Base-by-base conservation (phyloP, 2,329 filamentous ascomycete species). In the Metarhizium robertsii region DNA sequence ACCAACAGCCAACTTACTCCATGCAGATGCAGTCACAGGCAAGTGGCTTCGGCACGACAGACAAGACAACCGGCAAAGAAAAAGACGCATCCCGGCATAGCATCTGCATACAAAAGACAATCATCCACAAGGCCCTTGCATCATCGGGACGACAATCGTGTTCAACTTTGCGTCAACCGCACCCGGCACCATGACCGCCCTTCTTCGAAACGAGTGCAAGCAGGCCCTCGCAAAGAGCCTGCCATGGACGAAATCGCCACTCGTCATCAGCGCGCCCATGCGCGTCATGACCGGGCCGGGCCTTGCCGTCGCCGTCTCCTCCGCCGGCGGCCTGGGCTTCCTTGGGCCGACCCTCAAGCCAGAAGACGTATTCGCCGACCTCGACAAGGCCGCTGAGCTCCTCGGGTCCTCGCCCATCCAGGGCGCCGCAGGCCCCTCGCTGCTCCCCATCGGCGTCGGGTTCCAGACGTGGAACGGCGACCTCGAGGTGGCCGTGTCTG, bases 201-300 rank as follows among this genome's bases (percentile, higher is more conserved):
- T 52, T 49, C 38, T 42, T 53, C 3, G 48, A 51, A 18, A 20
- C 32, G 48, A 50, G 32, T 50, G 48, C 48, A 52, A 16, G 53
- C 53, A 43, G 43, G 48, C 52, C 10, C 55, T 64, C 6, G 57
- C 57, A 8, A 55, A 57, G 52, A 34, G 52, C 2, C 63, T 60
- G 53, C 64, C 65, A 46, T 70, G 67, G 67, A 52, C 60, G 8
- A 63, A 85, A n/a, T 42, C 64, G 3, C 66, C 68, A 0, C 62
- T 88, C 20, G 75, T 90, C 34, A 73, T 78, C 49, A 74, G 76
- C 42, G 86, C 85, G 1, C 87, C 87, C 0, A 90, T 91, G 87
- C 79, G 84, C 49, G 74, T 83, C 40, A 81, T 89, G 77, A 61
- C 76, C 67, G 64, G 78, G 66, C 58, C 75, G 65, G 61, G 70